phyloP scores from a whole-genome alignment of 371 early-diverging fungal species.

The Encephalitozoon cuniculi region DNA sequence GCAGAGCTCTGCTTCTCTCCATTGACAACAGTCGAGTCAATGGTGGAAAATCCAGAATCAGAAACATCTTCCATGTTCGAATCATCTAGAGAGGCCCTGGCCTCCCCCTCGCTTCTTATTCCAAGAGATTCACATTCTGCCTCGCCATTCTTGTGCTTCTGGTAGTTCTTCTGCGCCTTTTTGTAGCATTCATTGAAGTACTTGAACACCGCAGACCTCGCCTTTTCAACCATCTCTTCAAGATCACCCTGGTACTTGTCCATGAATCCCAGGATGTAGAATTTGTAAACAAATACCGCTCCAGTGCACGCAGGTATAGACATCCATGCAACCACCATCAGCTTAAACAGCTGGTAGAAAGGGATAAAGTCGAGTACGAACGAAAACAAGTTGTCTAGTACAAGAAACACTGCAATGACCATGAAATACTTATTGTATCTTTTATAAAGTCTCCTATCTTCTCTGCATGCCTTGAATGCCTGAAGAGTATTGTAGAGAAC shows the following conservation, averaged over 20 bases:
- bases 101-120: background rate
- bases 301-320: conserved; percentile 40
- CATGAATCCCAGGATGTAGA: conserved; percentile 38
- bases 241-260: conserved; percentile 31
- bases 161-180: background rate
- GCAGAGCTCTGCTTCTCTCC: background rate
- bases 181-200: background rate
- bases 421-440: conserved; percentile 46
- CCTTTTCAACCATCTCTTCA: conserved; percentile 29
- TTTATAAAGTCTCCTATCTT: conserved; percentile 16
- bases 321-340: conserved; percentile 37
- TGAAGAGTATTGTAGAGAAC: conserved; percentile 44
- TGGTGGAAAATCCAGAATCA: background rate
- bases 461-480: conserved; percentile 22
- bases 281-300: conserved; percentile 46
- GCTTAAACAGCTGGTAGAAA: conserved; percentile 45
- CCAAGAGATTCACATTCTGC: background rate
- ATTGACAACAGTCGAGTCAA: background rate
- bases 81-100: background rate
- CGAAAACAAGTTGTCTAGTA: conserved; percentile 45
- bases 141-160: background rate
- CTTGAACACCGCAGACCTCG: background rate
- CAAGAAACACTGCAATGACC: conserved; percentile 34
- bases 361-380: conserved; percentile 38
- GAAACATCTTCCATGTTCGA: background rate